Base-by-base conservation (phyloP, 2,329 filamentous ascomycete genomes). In the Calycina marina region DNA sequence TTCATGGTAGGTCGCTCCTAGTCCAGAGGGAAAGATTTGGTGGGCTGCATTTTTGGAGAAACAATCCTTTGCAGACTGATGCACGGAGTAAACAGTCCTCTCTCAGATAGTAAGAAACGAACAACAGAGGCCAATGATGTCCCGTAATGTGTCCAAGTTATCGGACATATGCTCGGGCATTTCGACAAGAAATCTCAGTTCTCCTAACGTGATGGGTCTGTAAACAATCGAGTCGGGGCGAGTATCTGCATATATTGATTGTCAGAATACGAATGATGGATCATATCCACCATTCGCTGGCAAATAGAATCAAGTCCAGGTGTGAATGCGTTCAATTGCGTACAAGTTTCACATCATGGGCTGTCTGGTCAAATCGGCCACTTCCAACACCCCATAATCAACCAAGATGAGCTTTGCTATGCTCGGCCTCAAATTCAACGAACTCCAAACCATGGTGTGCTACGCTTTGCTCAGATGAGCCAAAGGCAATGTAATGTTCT, bases 401-500 rank as follows among this genome's bases (percentile, higher is more conserved):
- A 12, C 28, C 28, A 29, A 4, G 14, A 15, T 29, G 8, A n/a
- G 13, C 14, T 22, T 22, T 22, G 6, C 14, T 8, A 14, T 14
- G 12, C 8, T 14, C 8, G 5, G 17, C 27, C 14, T 29, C 17
- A 12, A 15, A 18, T 6, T 8, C 5, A 6, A 29, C 17, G 15
- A 29, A 29, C 17, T 8, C 13, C 8, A 6, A 8, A 8, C 66
- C 45, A 65, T 59, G 45, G 61, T 61, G 29, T 35, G 31, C 1
- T 22, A 39, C n/a, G n/a, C n/a, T n/a, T n/a, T n/a, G n/a, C n/a
- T n/a, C n/a, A n/a, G 11, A 12, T 11, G 25, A 28, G 10, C 25
- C 25, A 13, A 2, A 11, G 14, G 25, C 25, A 2, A 3, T 28
- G n/a, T n/a, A n/a, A n/a, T n/a, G n/a, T n/a, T n/a, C n/a, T n/a